Evolutionary conservation across 805 yeast genomes (phyloP).

Genomic region (Kuraishia molischiana): DNA sequence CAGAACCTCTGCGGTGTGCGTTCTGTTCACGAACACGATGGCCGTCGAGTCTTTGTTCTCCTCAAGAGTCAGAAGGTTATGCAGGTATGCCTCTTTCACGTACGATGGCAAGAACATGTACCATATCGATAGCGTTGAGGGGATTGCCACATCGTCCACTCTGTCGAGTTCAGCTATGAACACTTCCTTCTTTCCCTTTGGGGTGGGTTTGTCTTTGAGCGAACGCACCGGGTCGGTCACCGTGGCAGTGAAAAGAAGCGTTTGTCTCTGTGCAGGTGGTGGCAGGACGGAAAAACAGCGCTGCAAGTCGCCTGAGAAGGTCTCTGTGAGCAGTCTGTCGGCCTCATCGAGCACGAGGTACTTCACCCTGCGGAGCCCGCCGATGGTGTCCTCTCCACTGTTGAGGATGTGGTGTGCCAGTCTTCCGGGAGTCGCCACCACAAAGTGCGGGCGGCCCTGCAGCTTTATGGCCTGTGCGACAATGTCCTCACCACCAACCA

Average conservation of each 20-base stretch:
- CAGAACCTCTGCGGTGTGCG: constrained; percentile 81
- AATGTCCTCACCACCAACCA: constrained; percentile 95
- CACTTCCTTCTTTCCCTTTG: constrained; percentile 45
- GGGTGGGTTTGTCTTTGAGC: constrained; percentile 52
- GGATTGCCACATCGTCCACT: constrained; percentile 71
- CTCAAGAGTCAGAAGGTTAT: constrained; percentile 53
- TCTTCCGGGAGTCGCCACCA: constrained; percentile 96
- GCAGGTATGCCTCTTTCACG: constrained; percentile 84
- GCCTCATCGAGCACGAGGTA: constrained; percentile 93
- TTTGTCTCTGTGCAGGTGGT: constrained; percentile 64
- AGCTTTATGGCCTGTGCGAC: constrained; percentile 79
- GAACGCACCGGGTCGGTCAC: constrained; percentile 87
- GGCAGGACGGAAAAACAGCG: constrained; percentile 71
- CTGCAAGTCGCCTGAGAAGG: constrained; percentile 72
- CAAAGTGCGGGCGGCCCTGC: constrained; percentile 82
- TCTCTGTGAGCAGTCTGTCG: constrained; percentile 76
- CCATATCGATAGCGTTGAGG: constrained; percentile 52
- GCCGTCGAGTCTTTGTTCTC: constrained; percentile 58
- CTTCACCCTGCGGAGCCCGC: constrained; percentile 69
- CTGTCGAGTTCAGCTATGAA: constrained; percentile 70
- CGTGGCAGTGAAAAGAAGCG: constrained; percentile 89
- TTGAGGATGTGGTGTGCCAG: constrained; percentile 83
- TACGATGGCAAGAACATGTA: constrained; percentile 77
- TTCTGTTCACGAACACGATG: constrained; percentile 85
- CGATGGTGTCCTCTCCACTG: constrained; percentile 81